phyloP scores from a whole-genome alignment of 495 filamentous ascomycete genomes.

The Penicillium maclennaniae region DNA sequence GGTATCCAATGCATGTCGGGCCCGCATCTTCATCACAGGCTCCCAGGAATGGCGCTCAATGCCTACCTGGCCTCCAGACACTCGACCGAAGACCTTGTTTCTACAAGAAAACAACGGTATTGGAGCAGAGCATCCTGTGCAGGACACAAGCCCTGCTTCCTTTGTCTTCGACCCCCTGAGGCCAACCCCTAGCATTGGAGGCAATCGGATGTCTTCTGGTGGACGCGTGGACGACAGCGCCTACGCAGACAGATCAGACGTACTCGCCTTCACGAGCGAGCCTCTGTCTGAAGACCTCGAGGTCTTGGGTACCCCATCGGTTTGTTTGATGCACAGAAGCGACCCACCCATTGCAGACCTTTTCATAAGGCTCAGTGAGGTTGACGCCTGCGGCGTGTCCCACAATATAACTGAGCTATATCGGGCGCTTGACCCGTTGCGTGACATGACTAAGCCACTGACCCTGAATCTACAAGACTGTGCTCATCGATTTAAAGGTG shows the following conservation, averaged over 20 bases:
- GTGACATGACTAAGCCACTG: conserved; percentile 10
- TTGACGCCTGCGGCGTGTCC: conserved; percentile 23
- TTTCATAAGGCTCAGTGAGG: conserved; percentile 28
- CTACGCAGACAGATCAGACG: conserved; percentile 22
- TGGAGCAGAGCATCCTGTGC: conserved; percentile 3
- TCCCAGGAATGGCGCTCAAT: conserved; percentile 15
- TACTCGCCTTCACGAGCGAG: conserved; percentile 25
- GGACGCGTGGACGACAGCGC: conserved; percentile 22
- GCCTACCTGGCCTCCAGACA: conserved; percentile 15
- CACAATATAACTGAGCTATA: conserved; percentile 24
- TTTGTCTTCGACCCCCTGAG: conserved; percentile 28
- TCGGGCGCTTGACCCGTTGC: conserved; percentile 12
- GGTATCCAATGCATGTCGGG: neutral
- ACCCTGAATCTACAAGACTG: conserved; percentile 14
- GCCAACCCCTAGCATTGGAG: conserved; percentile 27
- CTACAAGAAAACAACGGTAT: conserved; percentile 13
- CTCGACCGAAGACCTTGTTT: conserved; percentile 11
- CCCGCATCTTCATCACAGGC: conserved; percentile 14
- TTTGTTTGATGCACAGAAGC: conserved; percentile 22
- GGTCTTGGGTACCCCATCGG: conserved; percentile 17
- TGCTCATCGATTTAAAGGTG: conserved; percentile 13
- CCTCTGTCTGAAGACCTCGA: conserved; percentile 23
- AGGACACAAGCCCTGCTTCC: conserved; percentile 10
- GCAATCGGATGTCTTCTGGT: conserved; percentile 11
- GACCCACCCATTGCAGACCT: conserved; percentile 28